Conservation (phyloP, 768 basidiomycete species). For the Fibroporia radiculosa region DNA sequence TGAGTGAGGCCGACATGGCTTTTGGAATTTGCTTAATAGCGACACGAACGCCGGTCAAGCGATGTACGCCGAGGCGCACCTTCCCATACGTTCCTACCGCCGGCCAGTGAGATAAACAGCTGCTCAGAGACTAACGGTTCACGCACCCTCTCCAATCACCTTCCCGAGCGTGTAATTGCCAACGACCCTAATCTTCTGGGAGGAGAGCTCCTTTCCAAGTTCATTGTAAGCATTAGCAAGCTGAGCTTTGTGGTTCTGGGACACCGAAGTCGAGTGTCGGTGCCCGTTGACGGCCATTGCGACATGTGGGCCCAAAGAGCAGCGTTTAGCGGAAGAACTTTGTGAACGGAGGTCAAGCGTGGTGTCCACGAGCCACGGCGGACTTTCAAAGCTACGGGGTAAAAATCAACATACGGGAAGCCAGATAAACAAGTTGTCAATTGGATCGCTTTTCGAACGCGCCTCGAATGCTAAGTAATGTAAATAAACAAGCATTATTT, state of each 20-base stretch:
- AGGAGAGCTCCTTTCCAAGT: constrained; percentile 92
- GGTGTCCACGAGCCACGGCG: too few species aligned
- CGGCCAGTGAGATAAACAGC: background rate
- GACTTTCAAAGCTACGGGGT: too few species aligned
- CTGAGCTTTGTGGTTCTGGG: constrained; percentile 71
- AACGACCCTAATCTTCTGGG: constrained; percentile 81
- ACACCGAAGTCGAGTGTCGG: constrained; percentile 22
- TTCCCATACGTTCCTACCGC: constrained; percentile 83
- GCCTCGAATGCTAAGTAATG: too few species aligned
- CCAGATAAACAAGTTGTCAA: too few species aligned
- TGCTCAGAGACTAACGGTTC: background rate
- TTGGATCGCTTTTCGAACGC: too few species aligned
- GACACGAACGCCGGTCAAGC: constrained; percentile 83
- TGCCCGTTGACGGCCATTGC: constrained; percentile 21
- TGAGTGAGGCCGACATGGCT: constrained; percentile 81
- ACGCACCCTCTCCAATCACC: constrained; percentile 89
- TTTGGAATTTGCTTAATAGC: constrained; percentile 99
- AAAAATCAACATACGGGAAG: too few species aligned
- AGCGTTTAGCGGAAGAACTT: too few species aligned
- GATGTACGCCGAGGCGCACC: constrained; percentile 90
- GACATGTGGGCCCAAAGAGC: constrained; percentile 23
- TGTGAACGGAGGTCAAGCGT: too few species aligned
- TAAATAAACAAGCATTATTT: too few species aligned
- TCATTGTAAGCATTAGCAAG: constrained; percentile 96
- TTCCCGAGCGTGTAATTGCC: constrained; percentile 93